Base-by-base conservation (phyloP, 192 early-diverging fungal species). In the Helicostylum pulchrum region DNA sequence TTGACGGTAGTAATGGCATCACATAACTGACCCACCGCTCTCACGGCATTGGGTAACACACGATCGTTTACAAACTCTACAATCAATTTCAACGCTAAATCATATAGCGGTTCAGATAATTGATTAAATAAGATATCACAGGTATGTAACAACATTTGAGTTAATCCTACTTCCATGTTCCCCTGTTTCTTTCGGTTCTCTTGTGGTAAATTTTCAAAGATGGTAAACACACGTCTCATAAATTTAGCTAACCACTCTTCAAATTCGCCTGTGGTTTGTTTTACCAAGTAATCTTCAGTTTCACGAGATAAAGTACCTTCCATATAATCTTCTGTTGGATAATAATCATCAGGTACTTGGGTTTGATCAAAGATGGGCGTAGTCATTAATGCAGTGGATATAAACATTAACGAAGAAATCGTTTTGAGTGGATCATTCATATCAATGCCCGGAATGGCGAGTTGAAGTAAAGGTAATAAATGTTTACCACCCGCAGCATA, bases 401-500 rank as follows among this genome's bases (percentile, higher is more conserved):
- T 77, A 71, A 93, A 94, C 47, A 87, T 65, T 8, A 94, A 61
- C 2, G 92, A 79, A 14, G 80, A 77, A 31, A 81, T 83, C 4
- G 94, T 87, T 72, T 97, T 98, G 34, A 72, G 80, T 1, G 90
- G 85, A 60, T 98, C 96, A 73, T 98, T 98, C 68, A 94, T 77
- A 66, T 98, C 95, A 31, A 98, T 91, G 23, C 94, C 96, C 0
- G 94, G 94, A 11, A 95, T 83, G 4, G 84, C 83, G 2, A 95
- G 79, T 42, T 87, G 83, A 42, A 98, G 76, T 60, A 98, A 74
- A 11, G 87, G 84, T 0, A 85, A 68, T 0, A 98, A 60, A 69
- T 96, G 89, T 65, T 88, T 85, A 4, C 87, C 94, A 9, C 96
- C 96, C 46, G 88, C 81, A 6, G 94, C 89, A 70, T 88, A 98